phyloP scores from a whole-genome alignment of 2,329 filamentous ascomycete species.

The Metarhizium rileyi region DNA sequence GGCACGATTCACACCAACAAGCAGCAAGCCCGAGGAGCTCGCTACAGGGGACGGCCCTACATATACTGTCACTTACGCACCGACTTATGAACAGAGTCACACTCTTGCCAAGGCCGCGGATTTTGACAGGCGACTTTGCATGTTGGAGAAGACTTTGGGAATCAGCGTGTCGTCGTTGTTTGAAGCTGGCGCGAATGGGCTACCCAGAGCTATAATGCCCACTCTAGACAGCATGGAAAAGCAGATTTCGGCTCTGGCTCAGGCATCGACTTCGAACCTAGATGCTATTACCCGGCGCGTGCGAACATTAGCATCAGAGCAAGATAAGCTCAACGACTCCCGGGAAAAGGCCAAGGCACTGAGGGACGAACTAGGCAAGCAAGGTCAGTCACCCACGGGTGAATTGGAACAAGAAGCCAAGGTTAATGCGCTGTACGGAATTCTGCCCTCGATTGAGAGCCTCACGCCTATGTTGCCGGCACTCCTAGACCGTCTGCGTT shows the following conservation, averaged over 20 bases:
- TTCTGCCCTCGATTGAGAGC: constrained; percentile 78
- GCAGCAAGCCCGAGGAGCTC: constrained; percentile 13
- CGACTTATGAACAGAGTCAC: constrained; percentile 56
- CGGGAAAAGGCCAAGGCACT: constrained; percentile 52
- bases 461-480: constrained; percentile 77
- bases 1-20: constrained; percentile 5
- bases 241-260: constrained; percentile 66
- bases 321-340: constrained; percentile 59
- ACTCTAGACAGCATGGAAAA: constrained; percentile 72
- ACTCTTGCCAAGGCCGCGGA: constrained; percentile 73
- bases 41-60: constrained; percentile 30
- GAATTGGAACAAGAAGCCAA: constrained; percentile 69
- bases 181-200: constrained; percentile 45
- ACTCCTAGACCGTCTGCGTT: constrained; percentile 75
- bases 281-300: constrained; percentile 63
- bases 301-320: constrained; percentile 60
- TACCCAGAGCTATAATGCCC: constrained; percentile 65
- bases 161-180: constrained; percentile 61
- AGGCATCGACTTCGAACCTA: constrained; percentile 61
- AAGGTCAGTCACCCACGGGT: constrained; percentile 32
- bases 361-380: constrained; percentile 47
- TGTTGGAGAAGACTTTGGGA: constrained; percentile 74
- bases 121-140: constrained; percentile 72
- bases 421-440: constrained; percentile 84
- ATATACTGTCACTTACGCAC: constrained; percentile 57